Conservation (phyloP, 2,329 filamentous ascomycete species). For the Ciborinia camelliae region DNA sequence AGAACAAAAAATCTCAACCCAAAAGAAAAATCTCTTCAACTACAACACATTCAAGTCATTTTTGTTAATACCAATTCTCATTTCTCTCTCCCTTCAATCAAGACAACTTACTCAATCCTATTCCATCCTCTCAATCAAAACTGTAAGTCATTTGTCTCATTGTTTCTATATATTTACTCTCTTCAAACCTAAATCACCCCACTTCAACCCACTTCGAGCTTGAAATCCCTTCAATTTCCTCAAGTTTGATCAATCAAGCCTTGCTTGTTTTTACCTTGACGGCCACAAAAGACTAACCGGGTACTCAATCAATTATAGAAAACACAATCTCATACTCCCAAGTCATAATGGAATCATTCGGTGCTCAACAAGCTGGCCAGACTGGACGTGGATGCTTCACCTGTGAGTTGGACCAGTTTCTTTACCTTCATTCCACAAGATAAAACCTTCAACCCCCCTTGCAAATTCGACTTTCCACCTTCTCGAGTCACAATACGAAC, state of each 20-base stretch:
- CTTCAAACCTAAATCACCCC: too few relatives aligned
- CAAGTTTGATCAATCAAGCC: not conserved
- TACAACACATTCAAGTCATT: not conserved
- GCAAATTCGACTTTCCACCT: not conserved
- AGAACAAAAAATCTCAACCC: not conserved
- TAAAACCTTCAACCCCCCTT: not conserved
- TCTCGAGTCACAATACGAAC: not conserved
- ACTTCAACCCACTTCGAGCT: slow-evolving; percentile 6
- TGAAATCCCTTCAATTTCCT: slow-evolving; percentile 12
- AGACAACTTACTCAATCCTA: not conserved
- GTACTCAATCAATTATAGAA: slow-evolving; percentile 19
- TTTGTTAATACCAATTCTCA: slow-evolving; percentile 1
- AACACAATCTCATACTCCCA: slow-evolving; percentile 18
- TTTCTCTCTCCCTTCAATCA: not conserved
- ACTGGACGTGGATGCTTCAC: slow-evolving; percentile 48
- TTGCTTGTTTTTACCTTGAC: not conserved
- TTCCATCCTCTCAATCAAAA: not conserved
- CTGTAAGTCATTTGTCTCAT: slow-evolving; percentile 9
- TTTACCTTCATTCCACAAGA: slow-evolving; percentile 24
- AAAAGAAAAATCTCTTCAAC: slow-evolving; percentile 10
- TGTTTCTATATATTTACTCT: not conserved
- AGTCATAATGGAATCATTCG: slow-evolving; percentile 36
- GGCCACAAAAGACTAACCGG: slow-evolving; percentile 13
- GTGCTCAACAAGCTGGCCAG: slow-evolving; percentile 25
- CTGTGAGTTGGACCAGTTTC: slow-evolving; percentile 42